Evolutionary conservation across 225 moss, liverwort and hornwort genomes (phyloP).

Genomic region (Pseudoscleropodium purum): DNA sequence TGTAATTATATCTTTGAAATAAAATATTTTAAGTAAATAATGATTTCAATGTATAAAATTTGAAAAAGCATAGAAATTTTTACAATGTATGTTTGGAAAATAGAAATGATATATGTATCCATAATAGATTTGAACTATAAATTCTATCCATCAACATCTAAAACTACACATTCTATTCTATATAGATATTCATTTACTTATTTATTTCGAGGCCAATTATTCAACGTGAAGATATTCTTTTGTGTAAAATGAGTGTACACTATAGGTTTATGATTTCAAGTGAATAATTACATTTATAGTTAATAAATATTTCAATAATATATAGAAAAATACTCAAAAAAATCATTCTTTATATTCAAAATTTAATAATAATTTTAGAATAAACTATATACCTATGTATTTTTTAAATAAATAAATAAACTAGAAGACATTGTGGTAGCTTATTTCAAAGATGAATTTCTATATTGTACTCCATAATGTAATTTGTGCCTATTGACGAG

Average conservation of each 20-base stretch:
- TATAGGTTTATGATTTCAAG: neutral
- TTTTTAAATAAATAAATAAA: neutral
- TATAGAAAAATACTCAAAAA: neutral
- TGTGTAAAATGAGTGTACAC: neutral
- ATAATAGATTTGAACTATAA: neutral
- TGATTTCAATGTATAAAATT: neutral
- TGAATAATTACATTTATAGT: neutral
- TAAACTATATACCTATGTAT: neutral
- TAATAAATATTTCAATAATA: neutral
- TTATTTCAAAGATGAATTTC: neutral
- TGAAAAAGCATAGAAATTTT: neutral
- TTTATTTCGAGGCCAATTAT: neutral
- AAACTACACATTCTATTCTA: neutral
- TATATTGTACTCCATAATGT: neutral
- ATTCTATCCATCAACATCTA: neutral
- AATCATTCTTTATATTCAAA: neutral
- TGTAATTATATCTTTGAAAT: neutral
- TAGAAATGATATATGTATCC: neutral
- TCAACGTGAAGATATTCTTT: neutral
- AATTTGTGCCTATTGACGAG: neutral
- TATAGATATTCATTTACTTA: neutral
- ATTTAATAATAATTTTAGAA: neutral
- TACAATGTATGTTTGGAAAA: neutral
- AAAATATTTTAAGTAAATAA: neutral
- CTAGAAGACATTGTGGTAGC: neutral